Base-by-base conservation (phyloP, 2,329 filamentous ascomycete genomes). In the Fusarium kyushuense region DNA sequence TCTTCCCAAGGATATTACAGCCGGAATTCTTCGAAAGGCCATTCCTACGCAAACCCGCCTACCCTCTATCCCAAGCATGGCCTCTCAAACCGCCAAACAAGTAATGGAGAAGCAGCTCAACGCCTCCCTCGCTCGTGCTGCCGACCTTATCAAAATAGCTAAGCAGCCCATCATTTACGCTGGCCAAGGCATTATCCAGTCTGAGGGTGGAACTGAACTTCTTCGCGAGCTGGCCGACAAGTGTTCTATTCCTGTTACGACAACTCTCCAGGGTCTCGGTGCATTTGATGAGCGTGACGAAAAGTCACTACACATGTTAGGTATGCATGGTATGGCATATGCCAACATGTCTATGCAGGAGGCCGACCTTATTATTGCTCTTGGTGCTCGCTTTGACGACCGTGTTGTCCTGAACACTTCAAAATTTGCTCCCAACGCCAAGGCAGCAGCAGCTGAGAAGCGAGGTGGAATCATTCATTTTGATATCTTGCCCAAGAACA, bases 401-500 rank as follows among this genome's bases (percentile, higher is more conserved):
- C 95, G 96, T 81, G 96, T 98, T 56, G 97, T 94, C 14, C 83
- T 87, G 29, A 92, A 86, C 77, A 85, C 97, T 53, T 80, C 88
- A 74, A 96, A 95, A 78, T 99, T 98, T 71, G 96, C 94, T 1
- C 96, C 96, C 5, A 88, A 88, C 53, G 96, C 96, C 43, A 96
- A 92, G 82, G 88, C 89, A 16, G 96, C 96, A 1, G 95, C 93
- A 6, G 84, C 87, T 13, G 92, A 97, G 82, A 90, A 90, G 54
- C 92, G 94, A 66, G 96, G 96, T 74, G 96, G 96, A 76, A 98
- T 99, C 74, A 88, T 98, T 17, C 95, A 99, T 81, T 98, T 98
- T 76, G 95, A 98, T 79, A 95, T 99, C 75, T 92, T 98, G 91
- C 95, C 96, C 74, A 99, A 99, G 90, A 98, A 99, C 84, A 98